phyloP scores from a whole-genome alignment of 179 eudicot species.

The Corrigiola litoralis region DNA sequence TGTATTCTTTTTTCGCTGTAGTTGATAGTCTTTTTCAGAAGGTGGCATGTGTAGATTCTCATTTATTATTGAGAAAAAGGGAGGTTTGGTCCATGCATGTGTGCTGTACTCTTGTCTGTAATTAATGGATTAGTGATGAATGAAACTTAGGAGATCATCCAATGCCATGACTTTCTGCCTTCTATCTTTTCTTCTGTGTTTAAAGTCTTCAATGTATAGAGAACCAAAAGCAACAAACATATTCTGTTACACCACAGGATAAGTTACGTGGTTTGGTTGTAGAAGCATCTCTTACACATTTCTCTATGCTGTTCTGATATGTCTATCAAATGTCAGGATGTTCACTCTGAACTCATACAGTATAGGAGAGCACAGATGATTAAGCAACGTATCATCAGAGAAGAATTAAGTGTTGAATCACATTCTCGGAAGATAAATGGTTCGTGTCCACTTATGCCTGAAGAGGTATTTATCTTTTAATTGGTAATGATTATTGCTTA shows the following conservation, averaged over 20 bases:
- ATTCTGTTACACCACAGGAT: too few species aligned
- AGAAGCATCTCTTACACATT: not conserved
- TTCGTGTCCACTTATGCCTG: slow-evolving; percentile 94
- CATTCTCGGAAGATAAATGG: slow-evolving; percentile 61
- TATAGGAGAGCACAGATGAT: slow-evolving; percentile 79
- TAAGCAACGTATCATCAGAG: slow-evolving; percentile 65
- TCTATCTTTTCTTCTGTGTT: too few species aligned
- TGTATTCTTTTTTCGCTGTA: not conserved
- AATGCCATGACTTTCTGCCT: too few species aligned
- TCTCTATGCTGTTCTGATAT: slow-evolving; percentile 9
- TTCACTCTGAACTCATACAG: slow-evolving; percentile 89
- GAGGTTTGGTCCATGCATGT: not conserved
- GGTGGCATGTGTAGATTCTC: too few species aligned
- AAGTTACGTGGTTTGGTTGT: too few species aligned
- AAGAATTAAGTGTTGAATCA: slow-evolving; percentile 68
- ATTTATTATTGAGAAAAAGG: too few species aligned
- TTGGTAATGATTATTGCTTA: not conserved
- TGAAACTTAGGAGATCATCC: too few species aligned
- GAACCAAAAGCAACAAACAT: too few species aligned
- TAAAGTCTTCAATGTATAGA: too few species aligned
- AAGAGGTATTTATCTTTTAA: slow-evolving; percentile 58
- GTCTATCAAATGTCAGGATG: slow-evolving; percentile 46
- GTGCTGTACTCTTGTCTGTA: not conserved
- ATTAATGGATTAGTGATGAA: too few species aligned
- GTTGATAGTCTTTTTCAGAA: not conserved